Evolutionary conservation across 139 green algal species (phyloP), one percentile per base, ranked within the genome.

Genomic region (Micractinium conductrix): DNA sequence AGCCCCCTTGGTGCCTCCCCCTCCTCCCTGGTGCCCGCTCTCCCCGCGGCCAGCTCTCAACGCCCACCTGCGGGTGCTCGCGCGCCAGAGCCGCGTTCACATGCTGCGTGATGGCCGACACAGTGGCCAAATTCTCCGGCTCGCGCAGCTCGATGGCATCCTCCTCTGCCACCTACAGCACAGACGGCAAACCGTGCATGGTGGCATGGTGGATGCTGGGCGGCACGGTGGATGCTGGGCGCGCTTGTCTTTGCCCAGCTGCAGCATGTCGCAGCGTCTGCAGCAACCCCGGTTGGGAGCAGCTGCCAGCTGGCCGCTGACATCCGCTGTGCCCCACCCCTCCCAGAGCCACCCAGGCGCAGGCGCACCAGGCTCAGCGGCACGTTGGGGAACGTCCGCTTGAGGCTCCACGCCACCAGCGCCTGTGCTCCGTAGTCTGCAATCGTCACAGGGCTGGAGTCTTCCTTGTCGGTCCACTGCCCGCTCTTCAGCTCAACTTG

Each of bases 121-220:
- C 84, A 93, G 99, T 96, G 53, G 79, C 33, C 14, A 79, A 79
- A 24, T 91, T 95, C 9, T 81, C 86, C 4, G 89, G 84, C 42
- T 33, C 38, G 88, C 84, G 92, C 30, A 98, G 87, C 79, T 94
- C 90, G 17, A 75, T 87, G 7, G 93, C 91, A 48, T 96, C 94
- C 86, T 99, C 96, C 89, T 99, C 96, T 24, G 96, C 96, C 30
- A 99, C n/a, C n/a, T n/a, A n/a, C n/a, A n/a, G n/a, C n/a, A n/a
- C n/a, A n/a, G n/a, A n/a, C n/a, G n/a, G n/a, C n/a, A n/a, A n/a
- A n/a, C n/a, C n/a, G n/a, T n/a, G n/a, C n/a, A n/a, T n/a, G n/a
- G n/a, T n/a, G n/a, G n/a, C n/a, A n/a, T n/a, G n/a, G n/a, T n/a
- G n/a, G n/a, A n/a, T n/a, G n/a, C n/a, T n/a, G n/a, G n/a, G n/a